A percentile compares a stretch with the other conserved stretches of the same genome.
These are phyloP conservation scores for Penicillium alfredii DNA, from an alignment of 495 filamentous ascomycete species.

Conservation along the genomic window DNA sequence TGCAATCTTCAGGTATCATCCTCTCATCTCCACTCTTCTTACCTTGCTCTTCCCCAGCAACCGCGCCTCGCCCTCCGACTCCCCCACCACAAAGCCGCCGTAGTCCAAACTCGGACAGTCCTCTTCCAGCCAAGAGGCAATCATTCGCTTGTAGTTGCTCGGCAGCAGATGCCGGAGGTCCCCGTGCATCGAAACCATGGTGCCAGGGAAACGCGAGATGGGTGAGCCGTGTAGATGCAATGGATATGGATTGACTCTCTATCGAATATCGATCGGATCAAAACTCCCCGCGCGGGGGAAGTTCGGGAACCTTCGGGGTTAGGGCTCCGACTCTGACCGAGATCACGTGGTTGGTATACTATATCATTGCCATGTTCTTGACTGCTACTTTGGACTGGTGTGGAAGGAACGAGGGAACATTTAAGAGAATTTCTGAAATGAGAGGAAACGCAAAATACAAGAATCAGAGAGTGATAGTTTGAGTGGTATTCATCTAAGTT, in stretches of 20 bases:
- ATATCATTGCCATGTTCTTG: not conserved
- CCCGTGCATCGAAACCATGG: conserved; percentile 62
- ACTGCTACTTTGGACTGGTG: too few species aligned
- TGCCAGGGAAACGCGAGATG: conserved; percentile 1
- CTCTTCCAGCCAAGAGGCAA: conserved; percentile 84
- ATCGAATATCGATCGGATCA: too few species aligned
- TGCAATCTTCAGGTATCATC: not conserved
- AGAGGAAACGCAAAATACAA: too few species aligned
- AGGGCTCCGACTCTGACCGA: not conserved
- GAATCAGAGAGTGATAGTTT: too few species aligned
- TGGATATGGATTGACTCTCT: too few species aligned
- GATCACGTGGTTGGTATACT: conserved; percentile 4
- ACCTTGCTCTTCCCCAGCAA: conserved; percentile 80
- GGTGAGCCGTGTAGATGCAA: not conserved
- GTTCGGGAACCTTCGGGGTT: conserved; percentile 1
- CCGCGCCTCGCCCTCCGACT: conserved; percentile 67
- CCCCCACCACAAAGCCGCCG: conserved; percentile 92
- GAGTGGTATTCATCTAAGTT: too few species aligned
- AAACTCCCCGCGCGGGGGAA: conserved; percentile 7
- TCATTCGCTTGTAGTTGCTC: conserved; percentile 69
- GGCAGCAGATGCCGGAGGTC: conserved; percentile 77
- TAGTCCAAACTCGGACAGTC: conserved; percentile 96
- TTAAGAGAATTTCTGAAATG: too few species aligned
- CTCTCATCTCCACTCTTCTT: too few species aligned
- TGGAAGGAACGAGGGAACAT: too few species aligned